phyloP scores from a whole-genome alignment of 2,329 filamentous ascomycete species.

The Fusarium abutilonis region DNA sequence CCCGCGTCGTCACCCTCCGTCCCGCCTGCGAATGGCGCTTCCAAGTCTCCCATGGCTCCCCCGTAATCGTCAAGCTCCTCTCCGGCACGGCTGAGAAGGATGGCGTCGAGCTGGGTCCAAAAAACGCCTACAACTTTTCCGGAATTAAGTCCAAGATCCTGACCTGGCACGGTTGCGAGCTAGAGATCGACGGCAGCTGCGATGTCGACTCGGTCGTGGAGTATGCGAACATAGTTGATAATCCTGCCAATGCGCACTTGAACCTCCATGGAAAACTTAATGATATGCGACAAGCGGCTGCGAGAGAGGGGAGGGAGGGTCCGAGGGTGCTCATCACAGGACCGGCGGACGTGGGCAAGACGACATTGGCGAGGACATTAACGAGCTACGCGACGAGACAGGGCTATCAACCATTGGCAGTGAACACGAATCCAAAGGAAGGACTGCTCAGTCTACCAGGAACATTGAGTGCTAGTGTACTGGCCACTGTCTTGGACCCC shows the following conservation, averaged over 20 bases:
- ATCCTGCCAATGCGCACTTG: conserved; percentile 80
- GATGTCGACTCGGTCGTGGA: conserved; percentile 67
- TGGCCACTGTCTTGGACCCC: conserved; percentile 87
- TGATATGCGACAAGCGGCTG: conserved; percentile 71
- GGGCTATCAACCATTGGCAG: conserved; percentile 78
- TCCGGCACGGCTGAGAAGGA: conserved; percentile 91
- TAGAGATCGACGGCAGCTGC: conserved; percentile 76
- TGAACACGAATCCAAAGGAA: conserved; percentile 87
- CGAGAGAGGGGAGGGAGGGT: conserved; percentile 61
- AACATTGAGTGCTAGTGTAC: conserved; percentile 85
- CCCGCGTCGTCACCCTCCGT: conserved; percentile 62
- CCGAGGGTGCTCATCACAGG: conserved; percentile 89
- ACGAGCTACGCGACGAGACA: conserved; percentile 81
- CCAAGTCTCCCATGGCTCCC: conserved; percentile 66
- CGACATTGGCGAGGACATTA: conserved; percentile 78
- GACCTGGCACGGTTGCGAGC: conserved; percentile 88
- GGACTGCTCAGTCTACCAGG: conserved; percentile 81
- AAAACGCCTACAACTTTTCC: conserved; percentile 81
- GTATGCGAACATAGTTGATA: conserved; percentile 76
- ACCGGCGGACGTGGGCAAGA: conserved; percentile 82
- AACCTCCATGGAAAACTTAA: conserved; percentile 92
- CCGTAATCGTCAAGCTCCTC: conserved; percentile 68
- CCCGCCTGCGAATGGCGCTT: conserved; percentile 82
- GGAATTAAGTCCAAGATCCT: conserved; percentile 88
- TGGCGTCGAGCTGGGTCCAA: conserved; percentile 88